These are phyloP conservation scores for Calonectria pseudoturangicola DNA, from an alignment of 2,329 filamentous ascomycete genomes.

Conservation along the genomic window DNA sequence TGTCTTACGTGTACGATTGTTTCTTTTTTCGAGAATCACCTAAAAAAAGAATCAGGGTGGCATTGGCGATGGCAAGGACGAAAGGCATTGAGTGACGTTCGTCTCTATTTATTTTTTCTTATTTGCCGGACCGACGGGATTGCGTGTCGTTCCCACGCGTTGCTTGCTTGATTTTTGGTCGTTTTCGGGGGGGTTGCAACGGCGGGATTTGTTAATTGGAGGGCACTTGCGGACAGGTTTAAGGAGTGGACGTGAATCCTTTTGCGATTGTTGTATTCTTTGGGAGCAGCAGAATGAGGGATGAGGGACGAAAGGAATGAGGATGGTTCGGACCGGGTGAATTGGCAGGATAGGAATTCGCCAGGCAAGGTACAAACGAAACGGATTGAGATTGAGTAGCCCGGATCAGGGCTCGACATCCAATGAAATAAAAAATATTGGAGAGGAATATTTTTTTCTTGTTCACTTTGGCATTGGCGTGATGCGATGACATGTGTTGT, in stretches of 20 bases:
- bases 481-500: neutral
- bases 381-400: conserved; percentile 53
- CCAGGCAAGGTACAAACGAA: conserved; percentile 46
- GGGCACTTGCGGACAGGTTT: conserved; percentile 43
- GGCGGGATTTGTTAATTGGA: conserved; percentile 54
- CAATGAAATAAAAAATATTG: conserved; percentile 52
- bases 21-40: conserved; percentile 58
- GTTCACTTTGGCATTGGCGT: neutral
- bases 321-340: conserved; percentile 45
- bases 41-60: conserved; percentile 58
- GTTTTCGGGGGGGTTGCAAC: conserved; percentile 53
- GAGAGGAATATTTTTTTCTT: conserved; percentile 32
- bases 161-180: conserved; percentile 55
- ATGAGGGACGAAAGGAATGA: conserved; percentile 40
- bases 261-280: conserved; percentile 55
- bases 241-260: conserved; percentile 49
- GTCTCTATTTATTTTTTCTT: conserved; percentile 49
- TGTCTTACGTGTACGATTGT: conserved; percentile 63
- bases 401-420: conserved; percentile 49
- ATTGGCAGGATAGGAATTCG: conserved; percentile 48
- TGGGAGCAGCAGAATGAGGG: conserved; percentile 42
- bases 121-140: conserved; percentile 50
- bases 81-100: conserved; percentile 33
- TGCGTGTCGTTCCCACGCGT: conserved; percentile 53
- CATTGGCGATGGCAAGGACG: conserved; percentile 43